Evolutionary conservation across 2,329 filamentous ascomycete genomes (phyloP).

Genomic region (Cercospora beticola): DNA sequence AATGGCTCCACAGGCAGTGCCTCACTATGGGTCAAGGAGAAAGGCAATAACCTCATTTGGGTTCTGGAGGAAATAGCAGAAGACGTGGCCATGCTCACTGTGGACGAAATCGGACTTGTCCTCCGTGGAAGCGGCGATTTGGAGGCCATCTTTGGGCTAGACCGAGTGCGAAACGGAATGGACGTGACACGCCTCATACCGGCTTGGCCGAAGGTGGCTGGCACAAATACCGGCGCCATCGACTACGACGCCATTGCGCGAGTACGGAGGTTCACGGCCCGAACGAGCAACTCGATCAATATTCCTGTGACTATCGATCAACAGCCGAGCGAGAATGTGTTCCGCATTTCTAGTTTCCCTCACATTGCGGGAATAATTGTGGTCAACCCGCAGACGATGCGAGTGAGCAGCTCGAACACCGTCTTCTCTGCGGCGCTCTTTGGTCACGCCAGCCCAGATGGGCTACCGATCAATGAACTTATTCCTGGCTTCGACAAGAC

Average conservation of each 20-base stretch:
- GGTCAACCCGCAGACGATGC: conserved; percentile 72
- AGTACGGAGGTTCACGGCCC: conserved; percentile 79
- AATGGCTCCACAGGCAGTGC: conserved; percentile 90
- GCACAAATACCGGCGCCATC: conserved; percentile 68
- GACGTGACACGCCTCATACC: conserved; percentile 79
- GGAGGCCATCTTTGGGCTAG: conserved; percentile 81
- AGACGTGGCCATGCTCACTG: conserved; percentile 74
- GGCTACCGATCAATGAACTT: conserved; percentile 73
- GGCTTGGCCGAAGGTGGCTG: conserved; percentile 73
- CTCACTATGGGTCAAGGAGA: conserved; percentile 98
- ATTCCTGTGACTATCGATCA: conserved; percentile 82
- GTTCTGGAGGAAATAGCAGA: conserved; percentile 97
- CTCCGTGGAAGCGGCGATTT: conserved; percentile 70
- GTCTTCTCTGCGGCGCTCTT: conserved; percentile 93
- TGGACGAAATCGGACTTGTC: conserved; percentile 76
- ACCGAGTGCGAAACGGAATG: conserved; percentile 64
- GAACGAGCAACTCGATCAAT: conserved; percentile 71
- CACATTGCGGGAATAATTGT: conserved; percentile 98
- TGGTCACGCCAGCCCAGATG: conserved; percentile 80
- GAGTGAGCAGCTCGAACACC: conserved; percentile 88
- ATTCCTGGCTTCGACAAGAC: conserved; percentile 87
- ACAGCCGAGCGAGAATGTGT: conserved; percentile 64
- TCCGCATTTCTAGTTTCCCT: conserved; percentile 89
- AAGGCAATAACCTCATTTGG: conserved; percentile 90
- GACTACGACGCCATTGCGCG: conserved; percentile 74